These are phyloP conservation scores for Arthroderma uncinatum DNA, from an alignment of 2,329 filamentous ascomycete species.

Conservation along the genomic window DNA sequence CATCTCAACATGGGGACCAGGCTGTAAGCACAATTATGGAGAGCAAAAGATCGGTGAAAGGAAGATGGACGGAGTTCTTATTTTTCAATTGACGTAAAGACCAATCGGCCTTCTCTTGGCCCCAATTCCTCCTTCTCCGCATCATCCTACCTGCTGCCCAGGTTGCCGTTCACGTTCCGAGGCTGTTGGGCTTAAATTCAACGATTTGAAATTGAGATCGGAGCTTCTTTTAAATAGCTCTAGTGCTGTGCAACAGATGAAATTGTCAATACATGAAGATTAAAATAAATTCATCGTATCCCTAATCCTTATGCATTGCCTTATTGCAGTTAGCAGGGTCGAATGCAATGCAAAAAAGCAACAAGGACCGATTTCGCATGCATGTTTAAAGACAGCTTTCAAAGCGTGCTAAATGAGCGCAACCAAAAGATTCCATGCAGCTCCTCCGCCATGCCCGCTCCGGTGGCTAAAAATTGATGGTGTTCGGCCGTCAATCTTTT, in stretches of 20 bases:
- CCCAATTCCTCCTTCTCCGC: no score
- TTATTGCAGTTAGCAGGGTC: not conserved
- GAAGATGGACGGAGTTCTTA: not conserved
- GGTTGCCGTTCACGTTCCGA: not conserved
- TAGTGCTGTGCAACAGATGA: not conserved
- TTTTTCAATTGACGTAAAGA: not conserved
- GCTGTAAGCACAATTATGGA: conserved; percentile 21
- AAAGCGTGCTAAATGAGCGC: not conserved
- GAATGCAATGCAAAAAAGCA: not conserved
- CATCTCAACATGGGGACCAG: conserved; percentile 37
- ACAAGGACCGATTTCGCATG: not conserved
- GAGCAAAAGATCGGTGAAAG: not conserved
- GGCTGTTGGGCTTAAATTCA: not conserved
- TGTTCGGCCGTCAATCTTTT: not conserved
- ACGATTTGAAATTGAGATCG: not conserved
- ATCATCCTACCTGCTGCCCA: not conserved
- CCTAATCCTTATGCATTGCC: not conserved
- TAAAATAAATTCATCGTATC: not conserved
- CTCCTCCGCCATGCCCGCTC: not conserved
- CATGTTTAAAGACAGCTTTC: not conserved
- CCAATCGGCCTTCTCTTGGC: no score
- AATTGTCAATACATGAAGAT: conserved; percentile 1
- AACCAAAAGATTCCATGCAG: not conserved
- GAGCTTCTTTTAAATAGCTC: not conserved
- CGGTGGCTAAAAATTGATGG: not conserved